A percentile compares a stretch with the other conserved stretches of the same genome.
phyloP scores from a whole-genome alignment of 352 stramenopile genomes.

The Phytophthora brassicae region DNA sequence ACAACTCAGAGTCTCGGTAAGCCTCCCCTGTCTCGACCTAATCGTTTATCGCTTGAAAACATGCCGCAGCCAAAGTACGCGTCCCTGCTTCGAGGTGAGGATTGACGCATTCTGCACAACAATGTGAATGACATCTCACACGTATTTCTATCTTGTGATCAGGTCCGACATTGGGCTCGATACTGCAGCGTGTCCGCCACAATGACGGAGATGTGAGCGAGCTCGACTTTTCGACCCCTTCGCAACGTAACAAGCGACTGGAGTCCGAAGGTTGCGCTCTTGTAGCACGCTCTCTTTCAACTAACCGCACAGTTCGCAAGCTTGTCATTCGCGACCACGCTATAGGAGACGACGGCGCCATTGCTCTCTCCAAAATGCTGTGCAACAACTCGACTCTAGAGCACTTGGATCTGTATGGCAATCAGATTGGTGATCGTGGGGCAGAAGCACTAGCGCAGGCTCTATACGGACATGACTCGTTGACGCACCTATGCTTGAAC shows the following conservation, averaged over 20 bases:
- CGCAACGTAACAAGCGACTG: constrained; percentile 56
- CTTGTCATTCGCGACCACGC: constrained; percentile 70
- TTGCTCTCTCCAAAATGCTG: constrained; percentile 71
- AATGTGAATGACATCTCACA: constrained; percentile 3
- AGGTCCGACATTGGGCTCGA: constrained; percentile 56
- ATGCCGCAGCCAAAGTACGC: constrained; percentile 13
- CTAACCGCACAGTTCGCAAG: constrained; percentile 60
- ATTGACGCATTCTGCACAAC: neutral
- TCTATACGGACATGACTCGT: constrained; percentile 71
- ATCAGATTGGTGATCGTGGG: constrained; percentile 67
- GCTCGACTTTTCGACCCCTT: constrained; percentile 69
- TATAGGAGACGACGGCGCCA: constrained; percentile 63
- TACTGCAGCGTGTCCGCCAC: constrained; percentile 54
- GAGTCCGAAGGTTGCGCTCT: constrained; percentile 53
- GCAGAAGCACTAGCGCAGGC: constrained; percentile 60
- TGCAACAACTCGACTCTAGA: constrained; percentile 69
- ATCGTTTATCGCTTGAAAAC: neutral
- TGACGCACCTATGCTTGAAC: constrained; percentile 57
- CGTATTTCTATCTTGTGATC: neutral
- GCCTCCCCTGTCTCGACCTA: constrained; percentile 8
- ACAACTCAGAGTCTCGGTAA: constrained; percentile 6
- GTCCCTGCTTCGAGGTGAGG: constrained; percentile 23
- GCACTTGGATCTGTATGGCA: constrained; percentile 68
- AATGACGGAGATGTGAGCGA: constrained; percentile 70
- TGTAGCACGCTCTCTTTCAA: constrained; percentile 63